Conservation (phyloP, 441 rosid species). For the Raphanus hybrid region DNA sequence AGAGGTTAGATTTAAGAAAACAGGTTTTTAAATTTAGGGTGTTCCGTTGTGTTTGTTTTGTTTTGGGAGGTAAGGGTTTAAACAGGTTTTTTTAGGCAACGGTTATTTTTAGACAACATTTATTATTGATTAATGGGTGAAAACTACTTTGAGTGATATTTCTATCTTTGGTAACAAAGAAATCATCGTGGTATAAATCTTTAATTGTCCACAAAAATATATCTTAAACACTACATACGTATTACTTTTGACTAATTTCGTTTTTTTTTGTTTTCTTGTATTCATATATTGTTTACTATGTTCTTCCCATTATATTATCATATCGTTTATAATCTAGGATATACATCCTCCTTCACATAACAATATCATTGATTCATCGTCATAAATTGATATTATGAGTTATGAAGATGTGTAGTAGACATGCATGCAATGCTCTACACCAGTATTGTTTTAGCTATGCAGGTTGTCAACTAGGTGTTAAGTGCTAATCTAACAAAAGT, state of each 20-base stretch:
- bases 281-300: background rate
- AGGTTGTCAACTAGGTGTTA: background rate
- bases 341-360: background rate
- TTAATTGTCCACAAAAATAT: background rate
- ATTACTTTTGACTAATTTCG: background rate
- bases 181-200: conserved; percentile 8
- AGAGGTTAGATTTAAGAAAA: conserved; percentile 33
- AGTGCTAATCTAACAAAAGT: too few species aligned
- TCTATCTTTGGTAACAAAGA: conserved; percentile 30
- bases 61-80: conserved; percentile 29
- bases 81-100: background rate
- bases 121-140: conserved; percentile 21
- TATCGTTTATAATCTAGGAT: background rate
- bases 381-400: background rate
- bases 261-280: background rate
- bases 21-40: too few species aligned
- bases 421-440: background rate
- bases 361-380: background rate
- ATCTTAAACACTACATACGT: background rate
- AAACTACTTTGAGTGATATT: conserved; percentile 3
- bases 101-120: conserved; percentile 9
- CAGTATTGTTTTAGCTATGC: background rate
- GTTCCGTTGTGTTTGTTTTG: too few species aligned
- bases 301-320: background rate
- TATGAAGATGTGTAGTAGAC: background rate